Conservation (phyloP, 805 yeast species). For the Yamadazyma scolyti region DNA sequence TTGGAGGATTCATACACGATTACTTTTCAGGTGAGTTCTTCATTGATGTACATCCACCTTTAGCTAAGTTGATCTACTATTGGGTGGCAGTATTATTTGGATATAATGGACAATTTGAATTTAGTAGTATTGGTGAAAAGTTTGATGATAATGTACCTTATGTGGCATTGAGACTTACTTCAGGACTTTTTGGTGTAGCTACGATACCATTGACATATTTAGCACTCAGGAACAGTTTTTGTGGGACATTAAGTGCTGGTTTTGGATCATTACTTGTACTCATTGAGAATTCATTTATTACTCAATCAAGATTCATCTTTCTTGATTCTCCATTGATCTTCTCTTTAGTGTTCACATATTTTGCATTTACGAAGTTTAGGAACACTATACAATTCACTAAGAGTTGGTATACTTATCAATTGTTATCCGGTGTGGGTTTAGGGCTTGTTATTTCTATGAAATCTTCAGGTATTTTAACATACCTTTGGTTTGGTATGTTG, state of each 20-base stretch:
- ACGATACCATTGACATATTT: conserved; percentile 51
- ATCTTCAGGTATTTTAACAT: conserved; percentile 67
- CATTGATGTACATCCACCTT: conserved; percentile 72
- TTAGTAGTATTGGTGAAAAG: conserved; percentile 41
- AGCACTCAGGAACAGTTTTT: conserved; percentile 53
- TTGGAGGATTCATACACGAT: conserved; percentile 35
- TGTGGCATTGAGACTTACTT: conserved; percentile 52
- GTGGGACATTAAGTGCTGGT: conserved; percentile 47
- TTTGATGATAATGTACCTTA: conserved; percentile 39
- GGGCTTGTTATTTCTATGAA: conserved; percentile 62
- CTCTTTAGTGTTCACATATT: conserved; percentile 46
- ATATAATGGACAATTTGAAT: conserved; percentile 43
- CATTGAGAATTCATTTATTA: conserved; percentile 63
- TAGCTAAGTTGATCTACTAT: conserved; percentile 57
- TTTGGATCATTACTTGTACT: conserved; percentile 49
- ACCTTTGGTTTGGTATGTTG: conserved; percentile 57
- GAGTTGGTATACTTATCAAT: conserved; percentile 52
- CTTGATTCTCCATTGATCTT: conserved; percentile 44
- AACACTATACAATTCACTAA: conserved; percentile 39
- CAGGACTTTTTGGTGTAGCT: conserved; percentile 53
- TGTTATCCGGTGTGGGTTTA: conserved; percentile 46
- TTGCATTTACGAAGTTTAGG: conserved; percentile 48
- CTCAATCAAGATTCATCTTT: conserved; percentile 51
- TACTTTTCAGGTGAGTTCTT: conserved; percentile 59
- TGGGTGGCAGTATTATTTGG: conserved; percentile 50